Evolutionary conservation across 108 stramenopile genomes (phyloP), one percentile per base, ranked within the genome.

Genomic region (Chaetoceros tenuissimus): DNA sequence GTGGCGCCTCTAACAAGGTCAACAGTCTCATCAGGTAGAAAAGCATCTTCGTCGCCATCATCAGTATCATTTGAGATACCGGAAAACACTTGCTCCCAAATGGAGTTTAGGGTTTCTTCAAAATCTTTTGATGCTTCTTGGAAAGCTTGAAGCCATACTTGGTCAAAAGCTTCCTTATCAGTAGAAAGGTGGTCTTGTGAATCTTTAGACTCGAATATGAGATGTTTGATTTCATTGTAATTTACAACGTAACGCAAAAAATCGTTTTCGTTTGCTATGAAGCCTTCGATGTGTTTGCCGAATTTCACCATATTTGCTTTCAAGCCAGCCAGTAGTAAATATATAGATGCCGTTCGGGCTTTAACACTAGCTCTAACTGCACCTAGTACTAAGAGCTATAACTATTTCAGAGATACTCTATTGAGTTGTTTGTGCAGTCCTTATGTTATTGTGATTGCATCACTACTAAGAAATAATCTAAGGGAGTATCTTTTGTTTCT

Each of bases 251-350:
- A 80, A 28, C 79, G 55, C 13, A 57, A 28, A 25, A 57, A 46
- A 3, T 48, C 65, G 55, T 71, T 48, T 46, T 79, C 70, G 49
- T 71, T 66, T 18, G 71, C 67, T 0, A 73, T 30, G 43, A 80
- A 74, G 22, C 67, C 73, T 31, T 78, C 75, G 45, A 79, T 59
- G 60, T 85, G 80, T 18, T 70, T 63, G 21, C 84, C 84, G 61
- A 85, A 85, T 58, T 82, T 79, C 29, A 82, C 84, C 84, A 85
- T 85, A 3, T 2, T 57, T 25, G 3, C 22, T 5, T 2, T 25
- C n/a, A n/a, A n/a, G n/a, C n/a, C n/a, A n/a, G n/a, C n/a, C n/a
- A n/a, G n/a, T n/a, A n/a, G n/a, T n/a, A n/a, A n/a, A n/a, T n/a
- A n/a, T n/a, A n/a, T n/a, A n/a, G n/a, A n/a, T n/a, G n/a, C n/a